Base-by-base conservation (phyloP, 768 basidiomycete species). In the Coprinellus micaceus region DNA sequence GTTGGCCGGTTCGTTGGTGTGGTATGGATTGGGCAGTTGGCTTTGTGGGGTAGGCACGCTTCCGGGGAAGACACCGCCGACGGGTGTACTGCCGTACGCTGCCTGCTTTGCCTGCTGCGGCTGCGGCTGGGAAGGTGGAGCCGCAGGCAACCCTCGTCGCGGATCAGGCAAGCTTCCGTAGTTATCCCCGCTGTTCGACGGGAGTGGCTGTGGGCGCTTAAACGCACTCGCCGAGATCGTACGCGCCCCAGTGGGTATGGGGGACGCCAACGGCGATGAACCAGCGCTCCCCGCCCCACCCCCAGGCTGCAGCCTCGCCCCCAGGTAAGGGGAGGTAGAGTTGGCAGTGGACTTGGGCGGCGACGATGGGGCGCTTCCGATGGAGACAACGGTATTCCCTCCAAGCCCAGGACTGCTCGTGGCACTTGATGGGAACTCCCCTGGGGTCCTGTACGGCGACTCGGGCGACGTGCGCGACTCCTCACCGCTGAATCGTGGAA, bases 201-300 rank as follows among this genome's bases (percentile, higher is more conserved):
- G 73, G 5, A 51, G 50, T 21, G 53, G 57, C 44, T 74, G 74
- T 29, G 78, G 82, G 26, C 86, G 74, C 63, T 79, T 81, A 70
- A 91, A 91, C 24, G 88, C 88, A 4, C 88, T 86, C 0, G 88
- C 89, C 2, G 86, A 82, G 52, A 91, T 90, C 54, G 82, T 91
- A 41, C 85, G 77, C 13, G 78, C 65, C 2, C 74, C 77, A 7
- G 73, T 59, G 2, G 72, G 67, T 7, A 61, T 50, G 11, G 67
- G 54, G 37, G 63, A 30, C 45, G 39, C 49, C 9, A 58, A 52
- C 17, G 59, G 59, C 13, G 13, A 52, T 2, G 47, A 52, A 1
- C 44, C 40, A n/a, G 53, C 47, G 9, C 52, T 37, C 6, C 57
- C 53, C 22, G 53, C 25, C 1, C 43, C 54, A 33, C 33, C 33